Percentiles rank a stretch among this genome's conserved stretches.
Conservation (phyloP, 163 green algal genomes). For the Trebouxia gelatinosa region DNA sequence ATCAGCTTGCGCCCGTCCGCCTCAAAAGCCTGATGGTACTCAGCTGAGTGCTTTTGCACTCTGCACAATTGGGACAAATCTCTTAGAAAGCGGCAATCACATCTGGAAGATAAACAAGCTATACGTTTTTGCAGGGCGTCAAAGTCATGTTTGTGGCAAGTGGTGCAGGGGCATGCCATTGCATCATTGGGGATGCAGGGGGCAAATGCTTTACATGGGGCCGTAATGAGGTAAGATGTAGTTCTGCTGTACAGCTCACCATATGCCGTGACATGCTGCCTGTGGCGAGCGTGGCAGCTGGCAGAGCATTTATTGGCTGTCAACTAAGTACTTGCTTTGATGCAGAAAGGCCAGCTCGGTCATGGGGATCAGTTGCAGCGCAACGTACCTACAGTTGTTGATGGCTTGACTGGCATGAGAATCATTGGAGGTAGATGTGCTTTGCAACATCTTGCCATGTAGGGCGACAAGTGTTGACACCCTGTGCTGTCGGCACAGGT, state of each 20-base stretch:
- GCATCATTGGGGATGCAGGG: constrained; percentile 67
- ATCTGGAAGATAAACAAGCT: background rate
- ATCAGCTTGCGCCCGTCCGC: constrained; percentile 54
- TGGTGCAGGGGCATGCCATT: constrained; percentile 72
- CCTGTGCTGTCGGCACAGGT: constrained; percentile 35
- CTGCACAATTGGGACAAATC: background rate
- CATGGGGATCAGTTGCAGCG: constrained; percentile 76
- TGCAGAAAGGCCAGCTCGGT: constrained; percentile 88
- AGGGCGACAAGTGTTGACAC: background rate
- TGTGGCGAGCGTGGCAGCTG: background rate
- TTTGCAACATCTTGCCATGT: background rate
- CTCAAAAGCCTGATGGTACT: constrained; percentile 55
- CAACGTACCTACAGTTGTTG: constrained; percentile 74
- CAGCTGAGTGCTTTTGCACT: background rate
- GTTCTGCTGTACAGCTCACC: no score
- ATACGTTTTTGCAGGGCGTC: constrained; percentile 76
- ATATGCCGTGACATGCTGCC: no score
- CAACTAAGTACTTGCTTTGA: no score
- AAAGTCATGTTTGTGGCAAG: constrained; percentile 75
- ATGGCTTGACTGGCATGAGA: constrained; percentile 59
- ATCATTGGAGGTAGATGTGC: constrained; percentile 54
- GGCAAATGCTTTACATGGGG: constrained; percentile 84
- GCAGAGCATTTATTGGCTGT: no score
- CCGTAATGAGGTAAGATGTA: constrained; percentile 80
- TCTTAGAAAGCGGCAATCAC: background rate